Base-by-base conservation (phyloP, 106 monocot genomes). In the Ottelia alismoides region DNA sequence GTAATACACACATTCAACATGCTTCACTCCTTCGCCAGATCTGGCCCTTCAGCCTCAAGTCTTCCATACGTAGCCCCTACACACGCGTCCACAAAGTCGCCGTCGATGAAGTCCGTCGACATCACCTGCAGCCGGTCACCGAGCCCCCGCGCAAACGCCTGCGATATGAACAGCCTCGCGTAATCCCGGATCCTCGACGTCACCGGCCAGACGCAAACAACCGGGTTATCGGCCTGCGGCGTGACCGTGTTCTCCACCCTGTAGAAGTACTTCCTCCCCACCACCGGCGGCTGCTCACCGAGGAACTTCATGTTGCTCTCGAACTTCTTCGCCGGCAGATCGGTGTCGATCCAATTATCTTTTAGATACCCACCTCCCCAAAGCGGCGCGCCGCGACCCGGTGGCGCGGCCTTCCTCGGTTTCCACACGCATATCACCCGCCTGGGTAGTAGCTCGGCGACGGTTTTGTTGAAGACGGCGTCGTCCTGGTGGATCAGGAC, bases 161-260 rank as follows among this genome's bases (percentile, higher is more conserved):
- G 81, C n/a, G 94, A 49, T 7, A 96, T 74, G 60, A 96, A 96
- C 1, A 89, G 69, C 55, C 88, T 52, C 1, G 76, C 75, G n/a
- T n/a, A 85, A 3, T 64, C 72, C 1, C 66, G 81, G 53, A 96
- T 81, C 76, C 84, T 54, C 14, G 21, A 2, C 18, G 84, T 79
- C 27, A 88, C 88, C 56, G 81, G 94, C 69, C 58, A 7, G 7
- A 96, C 88, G 49, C 84, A 82, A 16, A 88, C 56, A 31, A 85
- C 68, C 35, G 79, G 88, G 60, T 89, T 88, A 47, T 89, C 94
- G 3, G 81, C 68, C 73, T 89, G 75, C 44, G 94, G 88, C 31
- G 94, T 96, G 14, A 60, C 82, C 27, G 88, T 96, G 73, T 96
- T 96, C 81, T 96, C 94, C 25, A 96, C 88, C 55, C 94, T 51